Evolutionary conservation across 805 yeast genomes (phyloP).

Genomic region (Trichomonascus vanleenenianus): DNA sequence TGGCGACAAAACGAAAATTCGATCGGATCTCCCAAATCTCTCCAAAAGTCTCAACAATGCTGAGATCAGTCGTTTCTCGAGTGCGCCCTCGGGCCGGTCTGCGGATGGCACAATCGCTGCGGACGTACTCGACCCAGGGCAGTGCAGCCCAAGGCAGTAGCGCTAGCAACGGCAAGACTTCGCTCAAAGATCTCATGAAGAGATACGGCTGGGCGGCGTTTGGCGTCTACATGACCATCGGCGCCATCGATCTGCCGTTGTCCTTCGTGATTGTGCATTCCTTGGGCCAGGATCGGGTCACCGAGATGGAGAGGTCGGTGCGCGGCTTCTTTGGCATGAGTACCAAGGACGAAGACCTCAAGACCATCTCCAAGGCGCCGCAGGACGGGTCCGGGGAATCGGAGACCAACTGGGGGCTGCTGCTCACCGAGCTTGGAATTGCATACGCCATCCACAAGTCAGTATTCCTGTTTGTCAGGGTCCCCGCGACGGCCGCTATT

Average conservation of each 20-base stretch:
- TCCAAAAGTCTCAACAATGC: too few species aligned
- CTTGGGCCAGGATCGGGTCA: constrained; percentile 76
- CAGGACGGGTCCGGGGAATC: constrained; percentile 19
- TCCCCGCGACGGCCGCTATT: constrained; percentile 87
- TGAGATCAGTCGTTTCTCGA: too few species aligned
- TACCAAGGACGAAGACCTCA: constrained; percentile 23
- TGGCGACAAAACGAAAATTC: too few species aligned
- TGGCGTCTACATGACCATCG: constrained; percentile 72
- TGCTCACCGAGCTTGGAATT: constrained; percentile 77
- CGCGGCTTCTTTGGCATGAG: constrained; percentile 60
- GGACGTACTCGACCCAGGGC: too few species aligned
- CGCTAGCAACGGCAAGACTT: too few species aligned
- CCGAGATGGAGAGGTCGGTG: constrained; percentile 52
- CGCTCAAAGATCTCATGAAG: constrained; percentile 54
- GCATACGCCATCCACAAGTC: constrained; percentile 94
- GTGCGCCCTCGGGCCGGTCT: too few species aligned
- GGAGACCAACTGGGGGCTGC: constrained; percentile 27
- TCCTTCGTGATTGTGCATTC: constrained; percentile 80
- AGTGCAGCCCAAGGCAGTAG: too few species aligned
- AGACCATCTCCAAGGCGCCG: constrained; percentile 7
- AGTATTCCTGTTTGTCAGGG: constrained; percentile 61
- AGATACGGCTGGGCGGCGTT: constrained; percentile 90
- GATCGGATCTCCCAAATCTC: too few species aligned
- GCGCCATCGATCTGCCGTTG: constrained; percentile 71
- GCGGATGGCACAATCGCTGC: too few species aligned